Percentiles rank a stretch among this genome's conserved stretches.
Conservation (phyloP, 2,329 filamentous ascomycete species). For the Coniochaeta sp. region DNA sequence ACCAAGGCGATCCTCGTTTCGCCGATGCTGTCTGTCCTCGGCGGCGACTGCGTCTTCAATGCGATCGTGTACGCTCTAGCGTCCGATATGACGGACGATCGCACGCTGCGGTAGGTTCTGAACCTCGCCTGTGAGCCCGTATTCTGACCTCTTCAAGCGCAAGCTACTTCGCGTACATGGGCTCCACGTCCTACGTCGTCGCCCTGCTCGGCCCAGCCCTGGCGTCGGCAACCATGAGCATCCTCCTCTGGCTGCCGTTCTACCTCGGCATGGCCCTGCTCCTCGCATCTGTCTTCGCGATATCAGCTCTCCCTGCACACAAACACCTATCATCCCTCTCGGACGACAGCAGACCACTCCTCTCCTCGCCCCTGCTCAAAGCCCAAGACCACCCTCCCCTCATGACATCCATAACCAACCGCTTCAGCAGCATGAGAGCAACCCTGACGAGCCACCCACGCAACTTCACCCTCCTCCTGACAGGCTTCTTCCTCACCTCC, state of each 20-base stretch:
- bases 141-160: constrained; percentile 22
- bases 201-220: constrained; percentile 37
- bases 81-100: constrained; percentile 34
- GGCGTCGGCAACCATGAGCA: constrained; percentile 36
- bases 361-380: constrained; percentile 30
- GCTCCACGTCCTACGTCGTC: constrained; percentile 38
- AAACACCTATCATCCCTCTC: not conserved
- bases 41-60: constrained; percentile 43
- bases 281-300: constrained; percentile 21
- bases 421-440: constrained; percentile 20
- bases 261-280: constrained; percentile 30
- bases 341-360: constrained; percentile 24
- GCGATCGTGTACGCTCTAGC: constrained; percentile 39
- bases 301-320: constrained; percentile 20
- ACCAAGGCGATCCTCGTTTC: constrained; percentile 30
- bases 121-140: not conserved
- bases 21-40: constrained; percentile 34
- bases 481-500: constrained; percentile 38
- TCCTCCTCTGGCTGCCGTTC: constrained; percentile 36
- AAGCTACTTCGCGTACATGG: constrained; percentile 43
- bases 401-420: constrained; percentile 15
- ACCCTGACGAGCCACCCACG: constrained; percentile 28
- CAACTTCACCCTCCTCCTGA: constrained; percentile 34
- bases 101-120: constrained; percentile 23
- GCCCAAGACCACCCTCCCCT: constrained; percentile 19